Evolutionary conservation across 352 stramenopile genomes (phyloP).

Genomic region (Plasmopara viticola): DNA sequence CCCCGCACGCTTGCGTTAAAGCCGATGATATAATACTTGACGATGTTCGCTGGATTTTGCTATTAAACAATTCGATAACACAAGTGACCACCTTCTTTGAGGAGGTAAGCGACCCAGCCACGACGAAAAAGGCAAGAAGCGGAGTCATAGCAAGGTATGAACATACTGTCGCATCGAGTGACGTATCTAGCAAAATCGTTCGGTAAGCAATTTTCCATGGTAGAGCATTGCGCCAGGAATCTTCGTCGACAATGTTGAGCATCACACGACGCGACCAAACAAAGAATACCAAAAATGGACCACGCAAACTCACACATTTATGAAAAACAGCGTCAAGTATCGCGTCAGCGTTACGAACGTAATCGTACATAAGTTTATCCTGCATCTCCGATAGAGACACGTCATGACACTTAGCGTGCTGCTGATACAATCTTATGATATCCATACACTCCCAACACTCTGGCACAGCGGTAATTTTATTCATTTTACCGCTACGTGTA

Average conservation of each 20-base stretch:
- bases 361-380: slow-evolving; percentile 19
- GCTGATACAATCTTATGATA: slow-evolving; percentile 26
- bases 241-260: slow-evolving; percentile 25
- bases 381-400: slow-evolving; percentile 13
- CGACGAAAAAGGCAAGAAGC: slow-evolving; percentile 38
- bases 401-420: slow-evolving; percentile 18
- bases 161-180: slow-evolving; percentile 18
- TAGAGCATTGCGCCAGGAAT: slow-evolving; percentile 36
- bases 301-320: slow-evolving; percentile 19
- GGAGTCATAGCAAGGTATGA: slow-evolving; percentile 34
- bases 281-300: slow-evolving; percentile 39
- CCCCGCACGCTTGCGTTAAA: slow-evolving; percentile 29
- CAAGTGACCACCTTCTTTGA: slow-evolving; percentile 32
- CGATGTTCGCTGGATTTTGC: slow-evolving; percentile 25
- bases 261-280: slow-evolving; percentile 36
- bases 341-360: slow-evolving; percentile 15
- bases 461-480: slow-evolving; percentile 18
- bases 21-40: slow-evolving; percentile 21
- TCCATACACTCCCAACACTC: slow-evolving; percentile 32
- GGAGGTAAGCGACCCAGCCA: slow-evolving; percentile 24
- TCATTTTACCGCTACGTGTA: slow-evolving; percentile 11
- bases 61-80: slow-evolving; percentile 35
- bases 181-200: slow-evolving; percentile 28
- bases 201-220: slow-evolving; percentile 35
- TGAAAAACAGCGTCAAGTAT: slow-evolving; percentile 23